Base-by-base conservation (phyloP, 2,329 filamentous ascomycete species). In the Neocucurbitaria cava region DNA sequence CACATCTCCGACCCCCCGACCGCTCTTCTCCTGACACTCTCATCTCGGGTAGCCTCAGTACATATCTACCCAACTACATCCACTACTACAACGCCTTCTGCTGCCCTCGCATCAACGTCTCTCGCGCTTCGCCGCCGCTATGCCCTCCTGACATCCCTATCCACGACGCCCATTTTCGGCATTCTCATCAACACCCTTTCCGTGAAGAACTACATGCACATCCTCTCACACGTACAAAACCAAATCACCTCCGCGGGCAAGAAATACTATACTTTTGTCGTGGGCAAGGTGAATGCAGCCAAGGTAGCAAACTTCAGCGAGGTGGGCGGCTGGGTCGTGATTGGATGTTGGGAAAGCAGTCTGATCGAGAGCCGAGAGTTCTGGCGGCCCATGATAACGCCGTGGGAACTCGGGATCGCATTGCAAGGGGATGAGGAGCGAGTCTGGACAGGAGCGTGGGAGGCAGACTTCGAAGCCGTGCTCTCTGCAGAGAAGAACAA, bases 261-360 rank as follows among this genome's bases (percentile, higher is more conserved):
- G 80, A 99, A 98, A 79, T 90, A 87, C 73, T 99, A 99, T 75
- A 91, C 94, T 1, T 91, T 99, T 43, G 95, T 99, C 1, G 95
- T 99, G 0, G 95, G 95, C 54, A 98, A 98, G 75, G 82, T 99
- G 23, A 99, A 98, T 70, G 89, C 93, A 0, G 94, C 93, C 33
- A 99, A 99, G 75, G 83, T 99, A 20, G 95, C 95, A 44, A 99
- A 99, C 76, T 99, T 99, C 77, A 87, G 89, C 53, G 95, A 99
- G 75, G 86, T 99, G 5, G 94, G 92, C 39, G 94, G 92, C 15
- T 99, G 95, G 95, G 92, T 98, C 0, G 92, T 98, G 0, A 91
- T 99, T 9, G 94, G 95, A 2, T 99, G 95, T 77, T 99, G 95
- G 95, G 95, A 99, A 78, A 96, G 93, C 74, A 92, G 90, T 55